Percentiles rank a stretch among this genome's conserved stretches.
Evolutionary conservation across 2,329 filamentous ascomycete species (phyloP).

Genomic region (Fusarium chlamydosporum): DNA sequence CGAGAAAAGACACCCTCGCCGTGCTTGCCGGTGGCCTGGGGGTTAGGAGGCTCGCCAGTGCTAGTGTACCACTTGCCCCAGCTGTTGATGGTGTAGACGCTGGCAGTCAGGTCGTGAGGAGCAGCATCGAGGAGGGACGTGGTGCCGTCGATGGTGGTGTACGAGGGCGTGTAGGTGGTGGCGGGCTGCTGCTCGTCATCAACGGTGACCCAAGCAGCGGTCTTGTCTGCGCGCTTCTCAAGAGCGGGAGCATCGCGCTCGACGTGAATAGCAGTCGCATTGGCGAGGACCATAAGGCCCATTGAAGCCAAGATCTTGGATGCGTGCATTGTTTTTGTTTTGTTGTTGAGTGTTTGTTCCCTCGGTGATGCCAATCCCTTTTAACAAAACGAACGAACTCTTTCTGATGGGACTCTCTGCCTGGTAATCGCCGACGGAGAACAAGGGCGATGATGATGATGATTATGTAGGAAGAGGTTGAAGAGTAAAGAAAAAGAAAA

Average conservation of each 20-base stretch:
- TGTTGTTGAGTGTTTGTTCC: constrained; percentile 12
- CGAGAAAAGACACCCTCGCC: constrained; percentile 64
- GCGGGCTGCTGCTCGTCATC: constrained; percentile 61
- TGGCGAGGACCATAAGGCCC: constrained; percentile 51
- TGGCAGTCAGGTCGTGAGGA: constrained; percentile 64
- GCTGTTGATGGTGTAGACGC: constrained; percentile 57
- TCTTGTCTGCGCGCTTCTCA: constrained; percentile 53
- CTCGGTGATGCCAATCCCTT: constrained; percentile 9
- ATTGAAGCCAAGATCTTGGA: constrained; percentile 51
- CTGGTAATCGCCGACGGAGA: constrained; percentile 33
- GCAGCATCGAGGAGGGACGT: constrained; percentile 57
- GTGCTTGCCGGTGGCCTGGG: constrained; percentile 59
- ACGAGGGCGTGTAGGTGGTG: constrained; percentile 64
- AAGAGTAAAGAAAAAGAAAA: constrained; percentile 18
- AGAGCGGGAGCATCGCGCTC: constrained; percentile 35
- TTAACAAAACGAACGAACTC: constrained; percentile 13
- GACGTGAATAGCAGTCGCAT: constrained; percentile 45
- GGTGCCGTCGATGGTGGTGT: constrained; percentile 63
- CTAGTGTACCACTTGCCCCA: constrained; percentile 58
- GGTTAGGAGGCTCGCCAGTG: constrained; percentile 61
- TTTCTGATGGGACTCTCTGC: constrained; percentile 22
- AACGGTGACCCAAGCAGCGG: constrained; percentile 67
- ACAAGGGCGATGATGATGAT: constrained; percentile 30
- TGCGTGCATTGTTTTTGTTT: constrained; percentile 52
- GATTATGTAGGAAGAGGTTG: not conserved